Evolutionary conservation across 169 alveolate genomes (phyloP), one percentile per base, ranked within the genome.

Genomic region (Cryptosporidium andersoni): DNA sequence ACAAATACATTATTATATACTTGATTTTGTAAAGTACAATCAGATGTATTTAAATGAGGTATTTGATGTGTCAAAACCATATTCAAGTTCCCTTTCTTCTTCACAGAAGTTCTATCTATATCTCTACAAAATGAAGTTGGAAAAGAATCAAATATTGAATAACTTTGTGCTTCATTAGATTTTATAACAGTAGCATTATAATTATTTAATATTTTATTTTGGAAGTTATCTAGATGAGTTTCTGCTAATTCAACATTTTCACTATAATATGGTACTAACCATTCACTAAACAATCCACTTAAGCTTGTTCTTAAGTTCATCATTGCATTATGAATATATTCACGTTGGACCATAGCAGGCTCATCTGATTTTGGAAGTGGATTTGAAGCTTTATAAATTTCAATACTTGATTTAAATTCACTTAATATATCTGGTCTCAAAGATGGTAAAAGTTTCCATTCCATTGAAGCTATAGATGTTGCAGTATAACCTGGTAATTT

Each of bases 401-500:
- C 51, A 2, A 74, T 68, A 9, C 12, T 56, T 8, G 85, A 74
- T 12, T 58, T 74, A 60, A 74, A 74, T 4, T 16, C 36, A 9
- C 25, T 42, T 43, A 74, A 36, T 43, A 74, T 14, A 14, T 74
- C 85, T 49, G 85, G 85, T 45, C 85, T 74, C 2, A 53, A 43
- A 45, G 14, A 45, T 2, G 85, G 85, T n/a, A 74, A 14, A 56
- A 74, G 85, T 40, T 58, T 74, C 85, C 85, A 74, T 49, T 74
- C 85, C 58, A 74, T 74, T 2, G 85, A 74, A 25, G 85, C 85
- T 16, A 74, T 58, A 14, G 85, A 55, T 16, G 85, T 74, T 34
- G 60, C 25, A 11, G 60, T 47, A 16, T 74, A 68, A 5, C 85
- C 85, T 1, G 85, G 85, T 1, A 74, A 60, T 25, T 74, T 74